Conservation (phyloP, 2,329 filamentous ascomycete species). For the Metarhizium humberi region DNA sequence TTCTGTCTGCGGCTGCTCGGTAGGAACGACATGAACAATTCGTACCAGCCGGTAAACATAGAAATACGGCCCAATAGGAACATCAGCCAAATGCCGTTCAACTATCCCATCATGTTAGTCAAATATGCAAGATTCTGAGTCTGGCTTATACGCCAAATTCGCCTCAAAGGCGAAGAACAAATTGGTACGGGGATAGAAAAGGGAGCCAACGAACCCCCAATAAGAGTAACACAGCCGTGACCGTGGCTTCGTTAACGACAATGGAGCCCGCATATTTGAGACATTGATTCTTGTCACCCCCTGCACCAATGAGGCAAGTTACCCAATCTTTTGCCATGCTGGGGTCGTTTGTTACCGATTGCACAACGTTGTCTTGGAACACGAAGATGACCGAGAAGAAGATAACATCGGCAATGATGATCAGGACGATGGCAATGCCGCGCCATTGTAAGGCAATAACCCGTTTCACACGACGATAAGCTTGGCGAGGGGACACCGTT, state of each 20-base stretch:
- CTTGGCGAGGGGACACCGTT: constrained; percentile 73
- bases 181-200: not conserved
- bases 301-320: constrained; percentile 51
- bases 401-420: constrained; percentile 84
- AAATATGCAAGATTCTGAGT: constrained; percentile 8
- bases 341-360: constrained; percentile 45
- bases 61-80: constrained; percentile 72
- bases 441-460: constrained; percentile 92
- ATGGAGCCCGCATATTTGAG: constrained; percentile 48
- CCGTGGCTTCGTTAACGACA: constrained; percentile 65
- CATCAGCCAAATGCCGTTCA: constrained; percentile 79
- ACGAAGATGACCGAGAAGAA: constrained; percentile 92
- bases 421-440: constrained; percentile 78
- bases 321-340: constrained; percentile 56
- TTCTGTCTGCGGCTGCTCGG: constrained; percentile 43
- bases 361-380: constrained; percentile 67
- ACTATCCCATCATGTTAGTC: constrained; percentile 31
- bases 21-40: constrained; percentile 42
- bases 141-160: not conserved
- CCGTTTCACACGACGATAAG: constrained; percentile 76
- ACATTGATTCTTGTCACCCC: constrained; percentile 56
- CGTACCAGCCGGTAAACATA: constrained; percentile 79
- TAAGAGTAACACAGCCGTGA: constrained; percentile 74
- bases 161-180: not conserved
- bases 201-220: constrained; percentile 46